These are phyloP conservation scores for Favolaschia claudopus DNA, from an alignment of 768 basidiomycete species.

Conservation along the genomic window DNA sequence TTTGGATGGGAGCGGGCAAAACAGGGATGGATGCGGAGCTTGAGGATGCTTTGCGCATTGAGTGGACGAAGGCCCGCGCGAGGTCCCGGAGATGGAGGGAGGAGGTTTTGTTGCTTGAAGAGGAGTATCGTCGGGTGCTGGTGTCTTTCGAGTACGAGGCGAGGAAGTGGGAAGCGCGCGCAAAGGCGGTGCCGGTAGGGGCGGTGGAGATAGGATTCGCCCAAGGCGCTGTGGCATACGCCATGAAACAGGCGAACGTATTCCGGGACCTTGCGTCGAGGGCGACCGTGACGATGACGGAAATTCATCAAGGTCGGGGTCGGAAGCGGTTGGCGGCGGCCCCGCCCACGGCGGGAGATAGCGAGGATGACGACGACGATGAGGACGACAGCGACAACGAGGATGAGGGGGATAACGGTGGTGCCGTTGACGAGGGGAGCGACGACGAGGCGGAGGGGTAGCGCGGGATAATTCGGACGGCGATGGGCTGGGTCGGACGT, in stretches of 20 bases:
- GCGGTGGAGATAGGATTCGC: not conserved
- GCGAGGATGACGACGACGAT: not conserved
- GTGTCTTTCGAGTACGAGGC: conserved; percentile 12
- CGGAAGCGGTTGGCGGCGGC: not conserved
- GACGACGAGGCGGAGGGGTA: no score
- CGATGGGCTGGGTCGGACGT: no score
- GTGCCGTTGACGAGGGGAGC: no score
- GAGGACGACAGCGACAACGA: not conserved
- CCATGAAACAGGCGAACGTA: not conserved
- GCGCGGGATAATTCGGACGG: no score
- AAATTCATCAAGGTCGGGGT: not conserved
- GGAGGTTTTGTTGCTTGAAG: conserved; percentile 11
- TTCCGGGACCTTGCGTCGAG: not conserved
- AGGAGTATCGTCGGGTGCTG: not conserved
- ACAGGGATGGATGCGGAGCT: not conserved
- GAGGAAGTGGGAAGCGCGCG: conserved; percentile 4
- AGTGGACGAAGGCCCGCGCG: conserved; percentile 14
- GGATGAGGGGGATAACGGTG: not conserved
- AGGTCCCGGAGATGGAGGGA: conserved; percentile 6
- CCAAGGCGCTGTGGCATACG: conserved; percentile 3
- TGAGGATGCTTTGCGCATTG: conserved; percentile 7
- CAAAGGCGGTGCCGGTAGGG: not conserved
- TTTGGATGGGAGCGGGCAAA: not conserved
- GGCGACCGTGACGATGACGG: not conserved
- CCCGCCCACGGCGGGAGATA: not conserved